phyloP scores from a whole-genome alignment of 2,329 filamentous ascomycete species.

The Aspergillus texensis region DNA sequence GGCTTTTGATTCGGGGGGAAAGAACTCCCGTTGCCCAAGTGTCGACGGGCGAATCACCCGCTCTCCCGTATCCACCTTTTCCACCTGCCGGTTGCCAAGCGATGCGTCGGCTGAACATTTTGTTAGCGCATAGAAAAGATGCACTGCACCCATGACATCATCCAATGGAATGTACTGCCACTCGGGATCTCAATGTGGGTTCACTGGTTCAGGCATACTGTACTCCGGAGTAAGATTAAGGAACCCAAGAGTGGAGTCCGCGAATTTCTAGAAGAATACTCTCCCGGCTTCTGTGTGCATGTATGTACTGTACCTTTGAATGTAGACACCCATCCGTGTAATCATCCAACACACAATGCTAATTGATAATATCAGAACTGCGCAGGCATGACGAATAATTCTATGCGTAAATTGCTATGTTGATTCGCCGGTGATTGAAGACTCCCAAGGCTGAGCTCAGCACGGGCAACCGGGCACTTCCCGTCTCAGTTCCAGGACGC shows the following conservation, averaged over 20 bases:
- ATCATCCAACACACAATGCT: not conserved
- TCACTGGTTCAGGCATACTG: not conserved
- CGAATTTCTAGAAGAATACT: conserved; percentile 16
- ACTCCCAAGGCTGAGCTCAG: not conserved
- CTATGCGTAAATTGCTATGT: not conserved
- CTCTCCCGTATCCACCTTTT: conserved; percentile 4
- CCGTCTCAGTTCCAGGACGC: not conserved
- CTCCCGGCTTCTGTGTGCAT: not conserved
- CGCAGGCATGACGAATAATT: not conserved
- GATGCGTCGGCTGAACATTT: conserved; percentile 1
- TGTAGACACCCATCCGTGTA: not conserved
- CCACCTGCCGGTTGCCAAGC: conserved; percentile 1
- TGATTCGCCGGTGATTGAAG: not conserved
- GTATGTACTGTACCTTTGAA: not conserved
- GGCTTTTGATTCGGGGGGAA: not conserved
- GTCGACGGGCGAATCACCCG: conserved; percentile 6
- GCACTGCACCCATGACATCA: conserved; percentile 15
- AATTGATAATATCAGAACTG: not conserved
- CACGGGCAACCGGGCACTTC: conserved; percentile 7
- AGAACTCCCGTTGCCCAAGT: not conserved
- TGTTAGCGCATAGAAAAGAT: not conserved
- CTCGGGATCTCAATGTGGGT: conserved; percentile 8
- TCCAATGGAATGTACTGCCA: conserved; percentile 8
- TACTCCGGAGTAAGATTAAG: conserved; percentile 16
- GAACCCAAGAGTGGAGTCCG: conserved; percentile 12